Evolutionary conservation across 2,329 filamentous ascomycete genomes (phyloP).

Genomic region (Exophiala sideris): DNA sequence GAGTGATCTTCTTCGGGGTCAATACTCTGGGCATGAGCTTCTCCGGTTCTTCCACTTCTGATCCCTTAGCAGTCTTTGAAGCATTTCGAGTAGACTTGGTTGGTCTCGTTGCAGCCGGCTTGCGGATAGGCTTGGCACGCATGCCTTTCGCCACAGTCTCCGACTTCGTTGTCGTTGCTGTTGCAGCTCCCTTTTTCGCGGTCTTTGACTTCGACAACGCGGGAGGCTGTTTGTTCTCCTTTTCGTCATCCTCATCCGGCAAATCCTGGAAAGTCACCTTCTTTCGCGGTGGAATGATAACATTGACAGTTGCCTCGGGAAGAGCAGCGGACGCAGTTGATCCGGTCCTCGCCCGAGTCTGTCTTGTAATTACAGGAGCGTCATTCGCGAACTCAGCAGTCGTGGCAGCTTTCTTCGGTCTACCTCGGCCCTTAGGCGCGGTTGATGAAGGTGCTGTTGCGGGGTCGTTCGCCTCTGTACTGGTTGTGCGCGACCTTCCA

Average conservation of each 20-base stretch:
- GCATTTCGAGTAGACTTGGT: conserved; percentile 32
- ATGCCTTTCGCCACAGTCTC: conserved; percentile 37
- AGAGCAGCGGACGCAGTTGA: conserved; percentile 12
- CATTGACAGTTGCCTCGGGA: conserved; percentile 5
- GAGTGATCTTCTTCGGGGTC: conserved; percentile 49
- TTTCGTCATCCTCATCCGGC: conserved; percentile 37
- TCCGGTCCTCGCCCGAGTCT: conserved; percentile 22
- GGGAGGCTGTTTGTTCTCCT: conserved; percentile 36
- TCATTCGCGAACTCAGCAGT: conserved; percentile 5
- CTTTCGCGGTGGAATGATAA: conserved; percentile 35
- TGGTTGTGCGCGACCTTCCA: conserved; percentile 12
- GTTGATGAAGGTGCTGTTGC: not conserved
- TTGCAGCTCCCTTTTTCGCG: conserved; percentile 29
- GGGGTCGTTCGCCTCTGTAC: conserved; percentile 4
- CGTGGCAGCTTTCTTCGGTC: conserved; percentile 28
- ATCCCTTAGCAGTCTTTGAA: conserved; percentile 18
- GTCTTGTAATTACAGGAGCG: conserved; percentile 13
- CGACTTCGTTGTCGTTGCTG: conserved; percentile 27
- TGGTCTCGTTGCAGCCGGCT: conserved; percentile 33
- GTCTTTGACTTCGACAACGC: conserved; percentile 16
- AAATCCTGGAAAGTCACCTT: conserved; percentile 48
- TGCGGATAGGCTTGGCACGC: conserved; percentile 46
- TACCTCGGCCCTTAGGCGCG: conserved; percentile 28
- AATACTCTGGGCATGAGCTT: conserved; percentile 35
- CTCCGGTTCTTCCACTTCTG: conserved; percentile 21